phyloP scores from a whole-genome alignment of 2,329 filamentous ascomycete genomes.

The Cadophora sp. region DNA sequence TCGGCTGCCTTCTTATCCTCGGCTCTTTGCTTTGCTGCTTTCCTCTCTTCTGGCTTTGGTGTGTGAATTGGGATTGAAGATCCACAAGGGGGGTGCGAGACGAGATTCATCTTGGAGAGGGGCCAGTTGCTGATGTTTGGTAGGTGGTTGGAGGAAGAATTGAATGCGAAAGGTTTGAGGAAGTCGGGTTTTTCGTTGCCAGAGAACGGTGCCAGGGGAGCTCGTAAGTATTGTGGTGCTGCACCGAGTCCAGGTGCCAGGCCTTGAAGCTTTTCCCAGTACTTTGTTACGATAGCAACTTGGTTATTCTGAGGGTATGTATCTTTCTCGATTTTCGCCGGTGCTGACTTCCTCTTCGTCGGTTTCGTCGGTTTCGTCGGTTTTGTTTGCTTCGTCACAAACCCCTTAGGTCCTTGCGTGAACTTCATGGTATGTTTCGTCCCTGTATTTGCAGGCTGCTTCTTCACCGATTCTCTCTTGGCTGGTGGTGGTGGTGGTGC shows the following conservation, averaged over 20 bases:
- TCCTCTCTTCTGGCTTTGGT: neutral
- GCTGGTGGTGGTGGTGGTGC: constrained; percentile 15
- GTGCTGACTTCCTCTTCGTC: constrained; percentile 21
- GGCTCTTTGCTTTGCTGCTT: neutral
- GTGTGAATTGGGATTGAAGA: constrained; percentile 25
- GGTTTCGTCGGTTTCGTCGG: constrained; percentile 13
- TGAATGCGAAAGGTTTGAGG: constrained; percentile 24
- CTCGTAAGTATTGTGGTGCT: constrained; percentile 7
- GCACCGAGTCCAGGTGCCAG: constrained; percentile 22
- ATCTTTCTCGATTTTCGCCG: constrained; percentile 1
- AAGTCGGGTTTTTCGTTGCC: constrained; percentile 17
- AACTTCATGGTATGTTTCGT: constrained; percentile 5
- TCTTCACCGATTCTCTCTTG: constrained; percentile 18
- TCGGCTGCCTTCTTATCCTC: neutral
- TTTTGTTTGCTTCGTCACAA: constrained; percentile 20
- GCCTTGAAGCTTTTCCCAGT: constrained; percentile 25
- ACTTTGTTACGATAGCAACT: constrained; percentile 8
- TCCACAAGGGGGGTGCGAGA: constrained; percentile 31
- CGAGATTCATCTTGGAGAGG: constrained; percentile 28
- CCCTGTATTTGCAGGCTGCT: constrained; percentile 9
- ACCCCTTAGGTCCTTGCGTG: neutral
- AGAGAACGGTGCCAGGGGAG: constrained; percentile 15
- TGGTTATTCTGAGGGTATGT: constrained; percentile 14
- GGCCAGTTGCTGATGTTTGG: constrained; percentile 28
- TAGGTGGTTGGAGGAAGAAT: constrained; percentile 29